phyloP scores from a whole-genome alignment of 176 grass and related monocot genomes.

The Saccharum spontaneum region DNA sequence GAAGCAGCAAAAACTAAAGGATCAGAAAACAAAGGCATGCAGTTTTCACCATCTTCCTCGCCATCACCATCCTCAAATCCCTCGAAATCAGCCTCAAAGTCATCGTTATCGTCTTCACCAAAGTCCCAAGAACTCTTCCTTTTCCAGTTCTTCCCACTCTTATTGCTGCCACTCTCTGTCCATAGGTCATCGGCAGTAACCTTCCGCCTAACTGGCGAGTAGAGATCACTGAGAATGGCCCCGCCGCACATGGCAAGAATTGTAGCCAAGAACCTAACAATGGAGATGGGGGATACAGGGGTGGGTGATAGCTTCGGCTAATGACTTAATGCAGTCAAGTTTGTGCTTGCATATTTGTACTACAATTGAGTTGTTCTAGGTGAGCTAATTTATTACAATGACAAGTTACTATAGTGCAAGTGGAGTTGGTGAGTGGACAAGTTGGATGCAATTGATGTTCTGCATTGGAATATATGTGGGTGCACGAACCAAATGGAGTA shows the following conservation, averaged over 20 bases:
- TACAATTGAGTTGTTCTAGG: conserved; percentile 21
- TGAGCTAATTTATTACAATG: conserved; percentile 6
- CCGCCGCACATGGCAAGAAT: conserved; percentile 20
- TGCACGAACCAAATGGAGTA: conserved; percentile 22
- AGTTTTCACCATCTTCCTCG: background rate
- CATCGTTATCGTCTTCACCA: background rate
- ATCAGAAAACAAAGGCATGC: too few species aligned
- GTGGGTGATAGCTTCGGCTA: background rate
- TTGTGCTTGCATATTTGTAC: conserved; percentile 18
- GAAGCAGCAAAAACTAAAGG: background rate
- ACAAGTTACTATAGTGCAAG: conserved; percentile 14
- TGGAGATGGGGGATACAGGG: conserved; percentile 9
- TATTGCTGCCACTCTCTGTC: background rate
- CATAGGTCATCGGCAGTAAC: conserved; percentile 2
- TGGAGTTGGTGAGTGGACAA: conserved; percentile 26
- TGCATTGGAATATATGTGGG: conserved; percentile 30
- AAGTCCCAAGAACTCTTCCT: conserved; percentile 25
- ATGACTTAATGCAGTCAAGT: background rate
- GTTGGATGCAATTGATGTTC: conserved; percentile 27
- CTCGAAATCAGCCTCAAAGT: conserved; percentile 38
- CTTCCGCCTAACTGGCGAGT: background rate
- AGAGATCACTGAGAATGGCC: conserved; percentile 25
- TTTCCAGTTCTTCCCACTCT: background rate
- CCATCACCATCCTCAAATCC: conserved; percentile 16
- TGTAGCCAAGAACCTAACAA: background rate